Conservation (phyloP, 768 basidiomycete genomes). For the Russula abietina region DNA sequence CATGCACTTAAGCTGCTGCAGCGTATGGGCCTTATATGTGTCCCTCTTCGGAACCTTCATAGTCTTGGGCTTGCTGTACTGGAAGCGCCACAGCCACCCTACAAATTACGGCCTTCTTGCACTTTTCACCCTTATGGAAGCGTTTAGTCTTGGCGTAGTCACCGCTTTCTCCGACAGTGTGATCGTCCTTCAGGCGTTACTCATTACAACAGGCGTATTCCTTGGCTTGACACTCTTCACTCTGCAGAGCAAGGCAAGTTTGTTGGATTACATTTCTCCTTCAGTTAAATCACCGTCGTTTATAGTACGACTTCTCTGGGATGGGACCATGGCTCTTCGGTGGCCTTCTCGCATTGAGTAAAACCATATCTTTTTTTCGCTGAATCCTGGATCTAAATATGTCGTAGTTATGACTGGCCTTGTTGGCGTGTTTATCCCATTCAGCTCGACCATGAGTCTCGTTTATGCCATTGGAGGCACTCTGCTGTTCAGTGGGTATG, state of each 20-base stretch:
- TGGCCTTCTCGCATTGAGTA: constrained; percentile 72
- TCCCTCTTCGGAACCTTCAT: constrained; percentile 73
- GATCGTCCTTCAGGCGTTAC: constrained; percentile 82
- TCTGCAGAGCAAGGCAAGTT: constrained; percentile 77
- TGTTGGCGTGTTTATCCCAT: constrained; percentile 83
- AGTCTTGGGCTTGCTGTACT: constrained; percentile 76
- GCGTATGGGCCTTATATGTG: constrained; percentile 75
- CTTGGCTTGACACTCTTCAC: constrained; percentile 92
- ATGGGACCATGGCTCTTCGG: constrained; percentile 89
- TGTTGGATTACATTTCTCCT: neutral
- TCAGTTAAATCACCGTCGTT: neutral
- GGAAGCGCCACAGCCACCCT: constrained; percentile 90
- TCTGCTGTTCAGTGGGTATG: constrained; percentile 82
- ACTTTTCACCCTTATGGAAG: constrained; percentile 87
- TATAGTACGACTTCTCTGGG: constrained; percentile 87
- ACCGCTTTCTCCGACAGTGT: constrained; percentile 66
- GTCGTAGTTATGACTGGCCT: constrained; percentile 68
- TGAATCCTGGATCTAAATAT: neutral
- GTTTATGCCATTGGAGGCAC: constrained; percentile 72
- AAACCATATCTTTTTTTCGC: constrained; percentile 25
- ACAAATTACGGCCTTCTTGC: constrained; percentile 80
- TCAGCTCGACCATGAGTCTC: constrained; percentile 73
- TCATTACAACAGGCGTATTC: constrained; percentile 92
- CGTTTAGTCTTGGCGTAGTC: constrained; percentile 82
- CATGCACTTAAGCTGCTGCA: constrained; percentile 28